Evolutionary conservation across 331 rosid species (phyloP).

Genomic region (Rhamnella rubrinervis): DNA sequence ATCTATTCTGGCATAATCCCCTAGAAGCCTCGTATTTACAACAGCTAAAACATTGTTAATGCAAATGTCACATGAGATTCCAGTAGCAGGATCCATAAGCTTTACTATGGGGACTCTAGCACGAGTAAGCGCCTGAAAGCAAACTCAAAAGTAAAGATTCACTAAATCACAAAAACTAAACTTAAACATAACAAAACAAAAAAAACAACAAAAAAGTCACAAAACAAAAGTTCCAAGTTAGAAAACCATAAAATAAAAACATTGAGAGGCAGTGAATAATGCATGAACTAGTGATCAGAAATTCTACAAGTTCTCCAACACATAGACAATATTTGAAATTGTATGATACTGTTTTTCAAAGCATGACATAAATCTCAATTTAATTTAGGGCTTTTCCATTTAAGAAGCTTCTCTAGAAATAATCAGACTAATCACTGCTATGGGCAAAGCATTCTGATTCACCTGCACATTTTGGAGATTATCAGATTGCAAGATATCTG

Average conservation of each 20-base stretch:
- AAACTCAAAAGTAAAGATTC: slow-evolving; percentile 7
- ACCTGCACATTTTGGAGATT: slow-evolving; percentile 95
- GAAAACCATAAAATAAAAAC: not conserved
- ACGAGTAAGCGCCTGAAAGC: slow-evolving; percentile 84
- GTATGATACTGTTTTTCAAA: not conserved
- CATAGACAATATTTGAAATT: not conserved
- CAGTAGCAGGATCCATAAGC: slow-evolving; percentile 91
- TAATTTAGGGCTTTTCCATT: not conserved
- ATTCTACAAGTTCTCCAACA: not conserved
- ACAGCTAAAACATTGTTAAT: slow-evolving; percentile 94
- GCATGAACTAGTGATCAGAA: not conserved
- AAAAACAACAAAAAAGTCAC: not conserved
- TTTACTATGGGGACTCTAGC: slow-evolving; percentile 98
- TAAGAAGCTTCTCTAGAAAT: not conserved
- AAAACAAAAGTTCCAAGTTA: not conserved
- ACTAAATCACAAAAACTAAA: not conserved
- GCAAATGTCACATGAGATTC: slow-evolving; percentile 94
- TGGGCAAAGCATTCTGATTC: slow-evolving; percentile 21
- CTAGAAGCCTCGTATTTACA: slow-evolving; percentile 86
- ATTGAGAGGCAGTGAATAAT: not conserved
- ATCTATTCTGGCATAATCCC: slow-evolving; percentile 78
- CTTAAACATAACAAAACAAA: not conserved
- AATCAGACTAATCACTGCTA: not conserved
- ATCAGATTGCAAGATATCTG: slow-evolving; percentile 76
- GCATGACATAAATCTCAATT: not conserved